Percentiles rank a stretch among this genome's conserved stretches.
These are phyloP conservation scores for Kluyveromyces dobzhanskii DNA, from an alignment of 805 yeast genomes.

Conservation along the genomic window DNA sequence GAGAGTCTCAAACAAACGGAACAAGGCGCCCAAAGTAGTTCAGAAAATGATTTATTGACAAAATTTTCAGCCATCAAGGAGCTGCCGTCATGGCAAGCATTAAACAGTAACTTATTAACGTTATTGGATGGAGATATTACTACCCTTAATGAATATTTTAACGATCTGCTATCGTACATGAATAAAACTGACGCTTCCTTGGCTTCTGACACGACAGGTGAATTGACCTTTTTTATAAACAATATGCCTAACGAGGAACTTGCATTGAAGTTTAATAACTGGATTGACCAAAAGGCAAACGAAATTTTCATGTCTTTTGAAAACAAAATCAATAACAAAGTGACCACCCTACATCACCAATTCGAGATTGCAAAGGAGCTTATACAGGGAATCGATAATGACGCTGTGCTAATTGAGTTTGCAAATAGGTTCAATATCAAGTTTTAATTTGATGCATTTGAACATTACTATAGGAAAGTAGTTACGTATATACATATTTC, in stretches of 20 bases:
- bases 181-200: constrained; percentile 20
- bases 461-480: too few species aligned
- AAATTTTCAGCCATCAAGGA: too few species aligned
- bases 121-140: neutral
- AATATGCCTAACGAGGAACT: constrained; percentile 65
- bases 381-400: constrained; percentile 12
- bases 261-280: constrained; percentile 59
- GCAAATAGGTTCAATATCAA: constrained; percentile 9
- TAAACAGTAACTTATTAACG: neutral
- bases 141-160: constrained; percentile 18
- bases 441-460: neutral
- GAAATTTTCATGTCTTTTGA: constrained; percentile 41
- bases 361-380: constrained; percentile 10
- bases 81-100: neutral
- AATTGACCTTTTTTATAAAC: constrained; percentile 51
- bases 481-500: too few species aligned
- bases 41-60: too few species aligned
- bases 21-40: too few species aligned
- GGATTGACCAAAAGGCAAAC: constrained; percentile 48
- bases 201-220: constrained; percentile 56
- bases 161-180: constrained; percentile 20
- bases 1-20: too few species aligned
- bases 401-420: constrained; percentile 11
- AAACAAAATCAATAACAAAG: constrained; percentile 42
- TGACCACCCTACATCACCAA: constrained; percentile 31